phyloP scores from a whole-genome alignment of 2,329 filamentous ascomycete species.

The Sclerotinia minor region DNA sequence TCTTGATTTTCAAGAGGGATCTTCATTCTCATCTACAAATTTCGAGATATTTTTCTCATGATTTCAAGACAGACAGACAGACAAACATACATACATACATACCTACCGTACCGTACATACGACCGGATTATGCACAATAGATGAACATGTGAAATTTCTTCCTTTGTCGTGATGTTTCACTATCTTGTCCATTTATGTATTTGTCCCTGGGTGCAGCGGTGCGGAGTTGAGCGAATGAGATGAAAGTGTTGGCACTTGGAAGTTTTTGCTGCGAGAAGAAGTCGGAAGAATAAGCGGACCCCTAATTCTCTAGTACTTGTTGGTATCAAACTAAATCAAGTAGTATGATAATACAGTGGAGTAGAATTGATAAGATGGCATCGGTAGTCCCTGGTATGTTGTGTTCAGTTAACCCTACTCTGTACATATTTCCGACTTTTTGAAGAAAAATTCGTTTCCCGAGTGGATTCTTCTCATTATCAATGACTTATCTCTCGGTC shows the following conservation, averaged over 20 bases:
- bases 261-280: constrained; percentile 22
- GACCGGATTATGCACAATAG: background rate
- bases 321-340: background rate
- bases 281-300: constrained; percentile 27
- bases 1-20: background rate
- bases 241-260: background rate
- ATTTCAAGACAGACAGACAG: background rate
- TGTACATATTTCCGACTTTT: constrained; percentile 2
- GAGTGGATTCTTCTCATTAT: constrained; percentile 17
- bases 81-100: too few species aligned
- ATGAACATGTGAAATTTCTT: constrained; percentile 2
- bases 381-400: constrained; percentile 16
- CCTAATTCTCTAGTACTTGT: constrained; percentile 5
- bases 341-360: constrained; percentile 10
- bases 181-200: background rate
- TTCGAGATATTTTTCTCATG: background rate
- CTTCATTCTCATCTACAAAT: background rate
- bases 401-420: constrained; percentile 1
- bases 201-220: background rate
- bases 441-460: background rate
- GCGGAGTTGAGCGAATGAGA: constrained; percentile 7
- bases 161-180: background rate
- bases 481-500: constrained; percentile 20
- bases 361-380: constrained; percentile 23
- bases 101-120: too few species aligned